Evolutionary conservation across 2,329 filamentous ascomycete genomes (phyloP).

Genomic region (Acephala macrosclerotiorum): DNA sequence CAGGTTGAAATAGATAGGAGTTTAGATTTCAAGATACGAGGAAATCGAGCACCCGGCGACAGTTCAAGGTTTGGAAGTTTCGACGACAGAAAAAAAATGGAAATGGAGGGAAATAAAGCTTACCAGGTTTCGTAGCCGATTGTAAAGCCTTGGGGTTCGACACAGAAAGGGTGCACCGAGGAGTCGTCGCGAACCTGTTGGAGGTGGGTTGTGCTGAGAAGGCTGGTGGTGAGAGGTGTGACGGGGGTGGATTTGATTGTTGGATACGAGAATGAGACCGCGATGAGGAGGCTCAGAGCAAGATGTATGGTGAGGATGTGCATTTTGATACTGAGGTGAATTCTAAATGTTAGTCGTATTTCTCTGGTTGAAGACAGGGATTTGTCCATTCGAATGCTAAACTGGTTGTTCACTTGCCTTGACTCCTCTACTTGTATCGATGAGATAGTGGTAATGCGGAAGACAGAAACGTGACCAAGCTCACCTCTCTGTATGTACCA

Average conservation of each 20-base stretch:
- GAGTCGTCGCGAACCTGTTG: neutral
- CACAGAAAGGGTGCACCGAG: neutral
- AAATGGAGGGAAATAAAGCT: neutral
- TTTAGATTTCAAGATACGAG: too few relatives aligned
- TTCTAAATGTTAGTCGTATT: neutral
- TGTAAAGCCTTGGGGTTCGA: slow-evolving; percentile 6
- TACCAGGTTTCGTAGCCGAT: slow-evolving; percentile 9
- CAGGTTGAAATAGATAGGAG: too few relatives aligned
- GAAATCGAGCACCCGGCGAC: too few relatives aligned
- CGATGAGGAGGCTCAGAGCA: neutral
- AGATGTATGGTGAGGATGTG: neutral
- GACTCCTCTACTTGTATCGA: neutral
- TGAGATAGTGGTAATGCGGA: neutral
- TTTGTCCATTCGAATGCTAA: neutral
- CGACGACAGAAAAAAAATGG: too few relatives aligned
- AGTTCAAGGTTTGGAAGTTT: too few relatives aligned
- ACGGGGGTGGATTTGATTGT: too few relatives aligned
- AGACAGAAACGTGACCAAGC: neutral
- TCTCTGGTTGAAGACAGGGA: neutral
- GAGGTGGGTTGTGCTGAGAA: neutral
- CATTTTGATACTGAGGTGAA: neutral
- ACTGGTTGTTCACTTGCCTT: neutral
- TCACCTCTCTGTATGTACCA: neutral
- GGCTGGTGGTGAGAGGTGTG: too few relatives aligned
- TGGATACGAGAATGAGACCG: neutral